These are phyloP conservation scores for Apophysomyces variabilis DNA, from an alignment of 371 early-diverging fungal genomes.

Conservation along the genomic window DNA sequence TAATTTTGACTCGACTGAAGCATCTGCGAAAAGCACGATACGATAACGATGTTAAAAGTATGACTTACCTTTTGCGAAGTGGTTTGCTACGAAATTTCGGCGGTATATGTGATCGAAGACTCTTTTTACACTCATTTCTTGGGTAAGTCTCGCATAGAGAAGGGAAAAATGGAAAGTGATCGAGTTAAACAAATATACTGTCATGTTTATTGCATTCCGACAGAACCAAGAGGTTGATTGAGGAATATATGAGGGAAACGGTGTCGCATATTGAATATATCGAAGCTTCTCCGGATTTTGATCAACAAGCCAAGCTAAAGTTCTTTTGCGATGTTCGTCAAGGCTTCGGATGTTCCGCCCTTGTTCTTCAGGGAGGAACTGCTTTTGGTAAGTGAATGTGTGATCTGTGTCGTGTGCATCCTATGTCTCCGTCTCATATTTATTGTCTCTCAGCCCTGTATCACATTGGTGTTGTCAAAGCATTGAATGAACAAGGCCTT, in stretches of 20 bases:
- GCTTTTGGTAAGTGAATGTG: constrained; percentile 55
- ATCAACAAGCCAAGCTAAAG: constrained; percentile 63
- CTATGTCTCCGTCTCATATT: not conserved
- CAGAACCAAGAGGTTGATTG: constrained; percentile 72
- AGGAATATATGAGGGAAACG: constrained; percentile 73
- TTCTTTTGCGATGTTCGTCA: constrained; percentile 73
- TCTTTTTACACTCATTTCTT: constrained; percentile 62
- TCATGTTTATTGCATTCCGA: not conserved
- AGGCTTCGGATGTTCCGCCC: constrained; percentile 72
- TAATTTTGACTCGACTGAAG: constrained; percentile 61
- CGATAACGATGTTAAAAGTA: constrained; percentile 56
- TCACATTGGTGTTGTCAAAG: constrained; percentile 79
- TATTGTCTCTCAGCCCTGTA: constrained; percentile 52
- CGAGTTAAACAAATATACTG: not conserved
- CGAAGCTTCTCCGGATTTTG: constrained; percentile 49
- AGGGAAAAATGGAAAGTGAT: not conserved
- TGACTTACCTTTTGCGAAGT: constrained; percentile 67
- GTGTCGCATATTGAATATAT: constrained; percentile 64
- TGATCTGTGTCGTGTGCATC: too few species aligned
- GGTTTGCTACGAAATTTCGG: constrained; percentile 74
- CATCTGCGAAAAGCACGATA: constrained; percentile 57
- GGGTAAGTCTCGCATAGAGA: constrained; percentile 40
- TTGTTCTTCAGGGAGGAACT: constrained; percentile 74
- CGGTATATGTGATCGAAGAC: constrained; percentile 68
- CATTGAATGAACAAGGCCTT: constrained; percentile 65